Conservation (phyloP, 768 basidiomycete genomes). For the Termitomyces sp. region DNA sequence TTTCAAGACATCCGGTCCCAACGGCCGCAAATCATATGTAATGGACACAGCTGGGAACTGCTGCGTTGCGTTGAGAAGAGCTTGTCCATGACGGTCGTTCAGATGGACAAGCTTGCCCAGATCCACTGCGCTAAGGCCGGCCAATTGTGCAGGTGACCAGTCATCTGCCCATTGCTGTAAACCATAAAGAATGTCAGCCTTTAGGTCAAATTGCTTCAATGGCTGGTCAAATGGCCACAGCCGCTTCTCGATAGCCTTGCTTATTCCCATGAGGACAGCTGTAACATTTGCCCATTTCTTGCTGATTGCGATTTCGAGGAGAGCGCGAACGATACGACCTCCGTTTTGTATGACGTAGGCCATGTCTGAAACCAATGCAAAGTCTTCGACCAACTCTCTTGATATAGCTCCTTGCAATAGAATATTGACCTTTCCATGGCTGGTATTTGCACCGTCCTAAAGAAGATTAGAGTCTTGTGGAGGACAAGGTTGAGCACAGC, state of each 20-base stretch:
- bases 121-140: constrained; percentile 55
- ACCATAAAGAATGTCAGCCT: constrained; percentile 71
- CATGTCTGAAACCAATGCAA: constrained; percentile 92
- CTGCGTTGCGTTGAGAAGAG: constrained; percentile 72
- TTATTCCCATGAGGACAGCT: constrained; percentile 78
- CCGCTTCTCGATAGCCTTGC: constrained; percentile 89
- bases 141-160: constrained; percentile 68
- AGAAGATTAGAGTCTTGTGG: not conserved
- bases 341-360: constrained; percentile 94
- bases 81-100: constrained; percentile 80
- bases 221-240: constrained; percentile 97
- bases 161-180: constrained; percentile 82
- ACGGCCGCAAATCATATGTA: constrained; percentile 67
- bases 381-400: constrained; percentile 77
- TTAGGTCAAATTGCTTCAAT: constrained; percentile 75
- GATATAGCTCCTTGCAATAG: constrained; percentile 91
- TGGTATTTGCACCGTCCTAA: constrained; percentile 52
- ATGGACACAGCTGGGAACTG: constrained; percentile 78
- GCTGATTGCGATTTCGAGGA: constrained; percentile 92
- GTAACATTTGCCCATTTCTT: constrained; percentile 86
- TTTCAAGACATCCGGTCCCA: constrained; percentile 79
- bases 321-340: constrained; percentile 88
- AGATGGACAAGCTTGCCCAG: constrained; percentile 80
- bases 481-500: not conserved
- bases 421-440: constrained; percentile 88